Conservation (phyloP, 2,329 filamentous ascomycete genomes). For the Cladosporium sp. region DNA sequence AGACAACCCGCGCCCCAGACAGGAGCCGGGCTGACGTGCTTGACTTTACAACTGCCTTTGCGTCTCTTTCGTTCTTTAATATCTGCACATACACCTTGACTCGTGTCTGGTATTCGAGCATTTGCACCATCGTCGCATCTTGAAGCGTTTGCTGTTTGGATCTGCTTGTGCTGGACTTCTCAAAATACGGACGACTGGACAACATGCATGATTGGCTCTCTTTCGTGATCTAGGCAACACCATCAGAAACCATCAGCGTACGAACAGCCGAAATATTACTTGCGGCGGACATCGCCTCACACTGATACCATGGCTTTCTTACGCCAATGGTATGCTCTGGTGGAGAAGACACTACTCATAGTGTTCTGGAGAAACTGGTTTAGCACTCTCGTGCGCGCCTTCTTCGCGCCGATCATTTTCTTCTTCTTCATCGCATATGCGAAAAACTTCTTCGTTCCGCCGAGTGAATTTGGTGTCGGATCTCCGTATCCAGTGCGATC, state of each 20-base stretch:
- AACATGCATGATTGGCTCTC: constrained; percentile 5
- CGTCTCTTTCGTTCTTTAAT: background rate
- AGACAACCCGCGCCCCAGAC: background rate
- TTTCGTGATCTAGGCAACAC: constrained; percentile 1
- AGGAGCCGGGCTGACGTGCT: constrained; percentile 11
- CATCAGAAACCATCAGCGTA: background rate
- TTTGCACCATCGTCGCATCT: background rate
- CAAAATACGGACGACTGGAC: background rate
- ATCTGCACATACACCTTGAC: background rate
- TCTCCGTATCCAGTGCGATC: constrained; percentile 60
- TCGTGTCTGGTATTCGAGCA: background rate
- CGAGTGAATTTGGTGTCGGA: constrained; percentile 73
- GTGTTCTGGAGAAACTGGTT: constrained; percentile 55
- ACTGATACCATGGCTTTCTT: constrained; percentile 31
- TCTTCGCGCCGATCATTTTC: constrained; percentile 55
- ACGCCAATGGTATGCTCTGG: constrained; percentile 57
- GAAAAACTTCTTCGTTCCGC: constrained; percentile 79
- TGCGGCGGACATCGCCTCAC: background rate
- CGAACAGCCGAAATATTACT: background rate
- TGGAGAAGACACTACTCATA: constrained; percentile 58
- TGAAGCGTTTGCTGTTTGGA: background rate
- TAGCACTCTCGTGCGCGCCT: constrained; percentile 56
- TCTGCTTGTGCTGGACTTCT: background rate
- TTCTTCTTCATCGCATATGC: constrained; percentile 63
- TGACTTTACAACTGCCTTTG: constrained; percentile 2